Evolutionary conservation across 2,329 filamentous ascomycete species (phyloP).

Genomic region (Coleophoma crateriformis): DNA sequence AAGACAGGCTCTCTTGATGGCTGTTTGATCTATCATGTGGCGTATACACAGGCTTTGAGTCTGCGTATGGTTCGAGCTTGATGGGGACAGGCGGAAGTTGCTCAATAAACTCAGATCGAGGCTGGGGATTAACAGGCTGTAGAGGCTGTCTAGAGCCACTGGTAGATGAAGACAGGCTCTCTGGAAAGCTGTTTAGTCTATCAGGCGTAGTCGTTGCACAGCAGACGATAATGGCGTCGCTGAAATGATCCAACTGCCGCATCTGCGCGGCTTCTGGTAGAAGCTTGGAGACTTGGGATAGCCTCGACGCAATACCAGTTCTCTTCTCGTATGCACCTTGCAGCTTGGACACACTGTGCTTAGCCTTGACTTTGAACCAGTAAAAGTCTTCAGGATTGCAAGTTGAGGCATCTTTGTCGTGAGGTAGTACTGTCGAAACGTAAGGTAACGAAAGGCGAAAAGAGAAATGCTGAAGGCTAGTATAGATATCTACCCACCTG

Average conservation of each 20-base stretch:
- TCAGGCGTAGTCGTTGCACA: not conserved
- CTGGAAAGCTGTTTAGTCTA: too few relatives aligned
- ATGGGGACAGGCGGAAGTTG: too few relatives aligned
- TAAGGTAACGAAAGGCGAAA: too few relatives aligned
- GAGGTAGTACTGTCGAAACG: not conserved
- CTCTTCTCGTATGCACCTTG: conserved; percentile 8
- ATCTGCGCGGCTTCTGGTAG: conserved; percentile 6
- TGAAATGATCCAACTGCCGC: conserved; percentile 3
- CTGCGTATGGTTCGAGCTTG: too few relatives aligned
- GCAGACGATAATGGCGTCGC: conserved; percentile 9
- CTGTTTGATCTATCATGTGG: too few relatives aligned
- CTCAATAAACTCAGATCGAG: not conserved
- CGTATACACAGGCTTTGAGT: too few relatives aligned
- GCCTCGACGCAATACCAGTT: not conserved
- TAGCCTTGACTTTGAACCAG: conserved; percentile 7
- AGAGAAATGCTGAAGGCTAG: too few relatives aligned
- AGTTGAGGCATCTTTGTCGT: not conserved
- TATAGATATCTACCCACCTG: too few relatives aligned
- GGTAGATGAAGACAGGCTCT: too few relatives aligned
- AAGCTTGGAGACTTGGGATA: not conserved
- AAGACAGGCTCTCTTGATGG: too few relatives aligned
- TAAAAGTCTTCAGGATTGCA: not conserved
- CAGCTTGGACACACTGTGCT: conserved; percentile 4
- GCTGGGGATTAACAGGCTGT: not conserved
- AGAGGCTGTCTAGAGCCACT: too few relatives aligned